Base-by-base conservation (phyloP, 1,284 basidiomycete genomes). In the Ustilago loliicola region DNA sequence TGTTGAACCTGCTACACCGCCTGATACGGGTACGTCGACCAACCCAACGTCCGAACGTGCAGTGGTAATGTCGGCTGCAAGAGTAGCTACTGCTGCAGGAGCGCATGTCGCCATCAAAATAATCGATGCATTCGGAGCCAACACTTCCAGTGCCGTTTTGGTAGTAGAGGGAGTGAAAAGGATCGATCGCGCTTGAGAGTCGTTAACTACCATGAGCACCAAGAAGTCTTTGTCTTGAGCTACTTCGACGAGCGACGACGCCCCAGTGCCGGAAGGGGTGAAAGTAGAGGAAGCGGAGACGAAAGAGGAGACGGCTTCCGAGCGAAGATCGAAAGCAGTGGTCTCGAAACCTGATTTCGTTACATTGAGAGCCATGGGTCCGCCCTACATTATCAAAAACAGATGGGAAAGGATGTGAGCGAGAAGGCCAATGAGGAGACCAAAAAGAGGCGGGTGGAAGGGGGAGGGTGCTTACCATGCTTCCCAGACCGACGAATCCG, bases 91-190 rank as follows among this genome's bases (percentile, higher is more conserved):
- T 51, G 82, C 77, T 4, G 78, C 81, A 1, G 87, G 87, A 0
- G 87, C 84, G 25, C 87, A 86, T 2, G 87, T 88, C 0, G 87
- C 87, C 72, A 86, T 87, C 32, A 86, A 82, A 30, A 88, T 82
- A 57, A 88, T 80, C 15, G 75, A 66, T 1, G 87, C 77, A 19
- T 80, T 77, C 17, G 79, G 51, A 17, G 82, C 56, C 9, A 87
- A 80, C 8, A 74, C 85, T 83, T 53, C 19, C 2, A 63, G 54
- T 13, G 53, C 60, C 1, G 51, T 53, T 1, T 54, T 36, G n/a
- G 27, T 7, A 15, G 42, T 23, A 3, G 52, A 9, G 23, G 38
- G 61, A 25, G 27, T 17, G 50, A 72, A 52, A 0, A 72, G 52
- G 27, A 72, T 67, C 1, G 56, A 23, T 11, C 65, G 59, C 2